These are phyloP conservation scores for Trichosporon faecale DNA, from an alignment of 1,284 basidiomycete species.

Conservation along the genomic window DNA sequence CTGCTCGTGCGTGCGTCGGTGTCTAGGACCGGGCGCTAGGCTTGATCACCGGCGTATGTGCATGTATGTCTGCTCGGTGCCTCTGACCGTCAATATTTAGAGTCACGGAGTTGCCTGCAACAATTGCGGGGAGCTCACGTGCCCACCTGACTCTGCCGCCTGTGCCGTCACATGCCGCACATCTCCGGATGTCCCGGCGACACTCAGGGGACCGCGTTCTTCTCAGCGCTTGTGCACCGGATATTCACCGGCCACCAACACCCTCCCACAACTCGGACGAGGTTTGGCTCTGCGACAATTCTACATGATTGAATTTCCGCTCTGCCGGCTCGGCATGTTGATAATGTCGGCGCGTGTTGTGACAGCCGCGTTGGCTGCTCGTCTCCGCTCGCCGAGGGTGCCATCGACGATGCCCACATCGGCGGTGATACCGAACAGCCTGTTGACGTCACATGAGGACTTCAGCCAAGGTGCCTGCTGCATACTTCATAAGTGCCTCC, in stretches of 20 bases:
- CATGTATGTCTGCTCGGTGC: background rate
- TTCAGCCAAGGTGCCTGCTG: too few relatives aligned
- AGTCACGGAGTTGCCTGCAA: background rate
- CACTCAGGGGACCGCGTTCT: background rate
- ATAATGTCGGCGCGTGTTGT: too few relatives aligned
- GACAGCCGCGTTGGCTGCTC: too few relatives aligned
- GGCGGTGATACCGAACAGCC: too few relatives aligned
- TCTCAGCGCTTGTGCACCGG: slow-evolving; percentile 2
- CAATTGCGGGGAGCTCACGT: background rate
- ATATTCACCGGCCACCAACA: background rate
- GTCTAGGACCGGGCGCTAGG: background rate
- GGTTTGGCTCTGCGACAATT: background rate
- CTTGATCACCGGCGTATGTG: background rate
- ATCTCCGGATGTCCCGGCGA: background rate
- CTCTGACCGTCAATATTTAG: background rate
- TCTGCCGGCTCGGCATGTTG: too few relatives aligned
- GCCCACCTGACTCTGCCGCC: background rate
- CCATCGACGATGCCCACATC: too few relatives aligned
- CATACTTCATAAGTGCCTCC: too few relatives aligned
- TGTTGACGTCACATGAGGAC: too few relatives aligned
- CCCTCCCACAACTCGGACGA: background rate
- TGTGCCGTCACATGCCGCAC: background rate
- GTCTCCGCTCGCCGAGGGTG: too few relatives aligned
- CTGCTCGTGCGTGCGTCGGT: background rate
- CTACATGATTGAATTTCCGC: background rate